Percentiles rank a stretch among this genome's conserved stretches.
Conservation (phyloP, 352 stramenopile genomes). For the Globisporangium polare region DNA sequence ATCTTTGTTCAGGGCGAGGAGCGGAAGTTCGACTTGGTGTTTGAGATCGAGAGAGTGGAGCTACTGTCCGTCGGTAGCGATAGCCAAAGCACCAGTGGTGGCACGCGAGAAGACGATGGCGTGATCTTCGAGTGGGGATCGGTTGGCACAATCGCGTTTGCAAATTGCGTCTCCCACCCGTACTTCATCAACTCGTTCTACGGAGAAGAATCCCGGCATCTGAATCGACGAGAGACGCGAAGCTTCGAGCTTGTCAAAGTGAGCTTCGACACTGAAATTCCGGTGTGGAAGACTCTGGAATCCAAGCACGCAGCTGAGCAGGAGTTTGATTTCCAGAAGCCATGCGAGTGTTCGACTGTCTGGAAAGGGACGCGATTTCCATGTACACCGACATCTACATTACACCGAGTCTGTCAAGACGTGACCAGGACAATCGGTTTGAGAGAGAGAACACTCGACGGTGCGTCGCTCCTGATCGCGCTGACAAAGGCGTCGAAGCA, state of each 20-base stretch:
- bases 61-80: constrained; percentile 31
- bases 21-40: constrained; percentile 44
- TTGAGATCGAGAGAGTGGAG: constrained; percentile 71
- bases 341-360: constrained; percentile 33
- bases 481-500: constrained; percentile 26
- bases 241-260: constrained; percentile 76
- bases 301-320: constrained; percentile 1
- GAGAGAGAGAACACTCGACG: constrained; percentile 46
- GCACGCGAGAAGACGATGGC: constrained; percentile 29
- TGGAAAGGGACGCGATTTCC: constrained; percentile 28
- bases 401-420: constrained; percentile 34
- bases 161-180: constrained; percentile 62
- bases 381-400: constrained; percentile 27
- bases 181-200: constrained; percentile 78
- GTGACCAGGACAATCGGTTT: constrained; percentile 32
- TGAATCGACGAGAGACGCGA: constrained; percentile 42
- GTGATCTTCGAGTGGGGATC: constrained; percentile 43
- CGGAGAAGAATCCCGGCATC: constrained; percentile 38
- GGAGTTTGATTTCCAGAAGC: constrained; percentile 13
- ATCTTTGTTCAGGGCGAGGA: constrained; percentile 28
- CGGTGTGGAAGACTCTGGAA: constrained; percentile 62
- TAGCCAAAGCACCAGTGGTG: constrained; percentile 15
- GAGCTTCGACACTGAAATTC: constrained; percentile 53
- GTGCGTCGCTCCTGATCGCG: constrained; percentile 28
- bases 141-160: constrained; percentile 33